Evolutionary conservation across 192 early-diverging fungal species (phyloP).

Genomic region (Entophlyctis helioformis): DNA sequence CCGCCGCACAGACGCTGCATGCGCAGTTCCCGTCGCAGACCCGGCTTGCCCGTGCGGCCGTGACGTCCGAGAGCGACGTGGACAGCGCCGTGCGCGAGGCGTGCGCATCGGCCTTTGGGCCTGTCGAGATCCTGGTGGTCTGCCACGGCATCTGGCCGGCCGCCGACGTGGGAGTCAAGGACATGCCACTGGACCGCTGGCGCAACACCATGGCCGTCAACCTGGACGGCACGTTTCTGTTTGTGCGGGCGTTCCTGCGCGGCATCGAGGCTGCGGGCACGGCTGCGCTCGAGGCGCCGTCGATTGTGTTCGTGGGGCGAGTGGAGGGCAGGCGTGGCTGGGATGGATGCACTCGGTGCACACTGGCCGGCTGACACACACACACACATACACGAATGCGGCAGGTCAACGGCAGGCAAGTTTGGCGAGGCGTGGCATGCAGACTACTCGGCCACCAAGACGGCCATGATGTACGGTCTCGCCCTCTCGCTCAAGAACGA

Average conservation of each 20-base stretch:
- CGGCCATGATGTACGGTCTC: constrained; percentile 39
- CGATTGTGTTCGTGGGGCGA: constrained; percentile 23
- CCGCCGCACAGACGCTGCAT: constrained; percentile 13
- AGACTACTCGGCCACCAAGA: constrained; percentile 34
- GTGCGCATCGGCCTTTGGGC: constrained; percentile 18
- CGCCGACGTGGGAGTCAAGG: constrained; percentile 30
- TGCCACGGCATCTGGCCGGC: constrained; percentile 46
- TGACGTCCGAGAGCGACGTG: constrained; percentile 27
- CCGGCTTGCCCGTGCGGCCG: constrained; percentile 16
- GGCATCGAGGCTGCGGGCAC: constrained; percentile 10
- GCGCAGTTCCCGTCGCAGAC: constrained; percentile 12
- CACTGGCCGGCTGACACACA: no score
- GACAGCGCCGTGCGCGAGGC: no score
- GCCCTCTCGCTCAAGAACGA: constrained; percentile 40
- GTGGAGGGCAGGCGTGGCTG: neutral
- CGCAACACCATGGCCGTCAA: constrained; percentile 34
- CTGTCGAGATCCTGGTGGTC: constrained; percentile 35
- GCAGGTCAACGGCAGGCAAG: constrained; percentile 41
- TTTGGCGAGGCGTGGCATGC: constrained; percentile 46
- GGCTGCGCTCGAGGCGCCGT: neutral
- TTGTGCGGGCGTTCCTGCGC: constrained; percentile 16
- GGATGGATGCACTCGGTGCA: no score
- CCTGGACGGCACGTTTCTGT: constrained; percentile 42
- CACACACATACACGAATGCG: no score
- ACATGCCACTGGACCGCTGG: constrained; percentile 41